Base-by-base conservation (phyloP, 495 filamentous ascomycete genomes). In the Astrothelium macrocarpum region DNA sequence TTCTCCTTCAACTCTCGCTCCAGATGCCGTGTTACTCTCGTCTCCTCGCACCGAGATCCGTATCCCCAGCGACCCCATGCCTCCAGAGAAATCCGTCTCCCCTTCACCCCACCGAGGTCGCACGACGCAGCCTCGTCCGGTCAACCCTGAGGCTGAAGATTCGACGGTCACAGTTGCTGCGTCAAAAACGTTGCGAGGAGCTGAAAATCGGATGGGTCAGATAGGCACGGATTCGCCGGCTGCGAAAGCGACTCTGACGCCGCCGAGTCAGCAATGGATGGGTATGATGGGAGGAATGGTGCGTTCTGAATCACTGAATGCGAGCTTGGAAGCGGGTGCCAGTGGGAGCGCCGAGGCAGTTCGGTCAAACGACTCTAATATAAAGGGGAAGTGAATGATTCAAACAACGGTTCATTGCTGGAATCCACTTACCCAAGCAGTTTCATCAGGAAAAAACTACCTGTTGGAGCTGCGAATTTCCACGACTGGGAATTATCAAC, bases 181-280 rank as follows among this genome's bases (percentile, higher is more conserved):
- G 11, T 29, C 25, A 9, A 56, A 29, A 20, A 20, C 25, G 5
- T 5, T 29, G 23, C 26, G 9, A 9, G 29, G 7, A 20, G 23
- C 25, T 5, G 49, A 56, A 10, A 28, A 29, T 29, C 49, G 25
- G 5, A 11, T 20, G 7, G 16, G 25, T 20, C 23, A 56, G n/a
- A 3, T 25, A 16, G 29, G n/a, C 29, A 16, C 25, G 7, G 25
- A 2, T 9, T 56, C 49, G 29, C 26, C 23, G 2, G 49, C 12
- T 28, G 12, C 49, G 25, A 20, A 16, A 11, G 9, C 43, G 9
- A 49, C 9, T 18, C 9, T 25, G 23, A 56, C 49, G 16, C 49
- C 49, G 49, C 49, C 25, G 23, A 56, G 49, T 56, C 49, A 29
- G 49, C 49, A 56, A 25, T 56, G 49, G 49, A 3, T 26, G 49